A percentile compares a stretch with the other conserved stretches of the same genome.
Evolutionary conservation across 2,329 filamentous ascomycete genomes (phyloP).

Genomic region (Graphilbum sp.): DNA sequence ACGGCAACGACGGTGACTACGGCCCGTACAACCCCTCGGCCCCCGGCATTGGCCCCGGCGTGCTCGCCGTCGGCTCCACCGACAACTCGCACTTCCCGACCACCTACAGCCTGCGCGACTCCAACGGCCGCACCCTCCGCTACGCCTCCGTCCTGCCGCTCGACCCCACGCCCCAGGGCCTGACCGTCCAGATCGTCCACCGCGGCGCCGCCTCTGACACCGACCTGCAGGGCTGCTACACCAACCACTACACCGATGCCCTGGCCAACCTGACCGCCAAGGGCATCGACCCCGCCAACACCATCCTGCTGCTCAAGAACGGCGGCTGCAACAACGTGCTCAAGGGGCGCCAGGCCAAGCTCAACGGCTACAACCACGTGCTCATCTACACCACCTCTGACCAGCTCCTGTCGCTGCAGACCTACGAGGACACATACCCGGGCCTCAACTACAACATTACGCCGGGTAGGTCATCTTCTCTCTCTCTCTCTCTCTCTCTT

Average conservation of each 20-base stretch:
- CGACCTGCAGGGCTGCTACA: slow-evolving; percentile 30
- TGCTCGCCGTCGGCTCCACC: slow-evolving; percentile 31
- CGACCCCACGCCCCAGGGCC: slow-evolving; percentile 23
- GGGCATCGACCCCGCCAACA: slow-evolving; percentile 37
- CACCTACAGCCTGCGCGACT: slow-evolving; percentile 19
- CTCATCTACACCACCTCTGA: slow-evolving; percentile 42
- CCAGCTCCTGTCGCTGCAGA: too few species aligned
- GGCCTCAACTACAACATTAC: too few species aligned
- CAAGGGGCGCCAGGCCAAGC: slow-evolving; percentile 36
- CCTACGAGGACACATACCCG: too few species aligned
- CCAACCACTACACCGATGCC: too few species aligned
- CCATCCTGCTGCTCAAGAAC: slow-evolving; percentile 43
- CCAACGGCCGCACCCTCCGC: slow-evolving; percentile 6
- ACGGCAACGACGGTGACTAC: slow-evolving; percentile 13
- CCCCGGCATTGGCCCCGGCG: slow-evolving; percentile 29
- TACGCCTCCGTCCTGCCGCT: slow-evolving; percentile 28
- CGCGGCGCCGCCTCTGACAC: slow-evolving; percentile 23
- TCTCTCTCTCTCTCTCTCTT: too few species aligned
- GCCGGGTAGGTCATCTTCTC: too few species aligned
- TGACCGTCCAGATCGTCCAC: slow-evolving; percentile 31
- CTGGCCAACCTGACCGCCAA: slow-evolving; percentile 23
- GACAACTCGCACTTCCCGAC: slow-evolving; percentile 28
- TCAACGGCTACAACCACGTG: slow-evolving; percentile 41
- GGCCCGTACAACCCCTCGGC: slow-evolving; percentile 33
- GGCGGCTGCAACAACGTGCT: slow-evolving; percentile 38